These are phyloP conservation scores for Penicillium hordei DNA, from an alignment of 2,329 filamentous ascomycete genomes.

Conservation along the genomic window DNA sequence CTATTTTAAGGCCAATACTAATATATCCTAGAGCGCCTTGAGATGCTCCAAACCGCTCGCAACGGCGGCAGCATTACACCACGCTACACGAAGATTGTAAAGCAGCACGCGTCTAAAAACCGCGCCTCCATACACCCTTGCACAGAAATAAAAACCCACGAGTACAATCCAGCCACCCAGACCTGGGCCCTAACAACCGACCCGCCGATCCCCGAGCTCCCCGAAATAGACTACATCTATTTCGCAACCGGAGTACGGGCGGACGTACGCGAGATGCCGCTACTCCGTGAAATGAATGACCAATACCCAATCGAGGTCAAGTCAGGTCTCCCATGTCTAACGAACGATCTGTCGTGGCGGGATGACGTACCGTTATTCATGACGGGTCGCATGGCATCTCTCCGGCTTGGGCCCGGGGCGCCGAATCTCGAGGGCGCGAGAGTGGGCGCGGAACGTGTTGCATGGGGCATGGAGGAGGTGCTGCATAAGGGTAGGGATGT, in stretches of 20 bases:
- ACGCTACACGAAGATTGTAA: slow-evolving; percentile 65
- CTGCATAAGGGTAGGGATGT: slow-evolving; percentile 37
- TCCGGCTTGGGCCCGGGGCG: slow-evolving; percentile 70
- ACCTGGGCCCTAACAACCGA: slow-evolving; percentile 56
- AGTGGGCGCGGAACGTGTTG: slow-evolving; percentile 69
- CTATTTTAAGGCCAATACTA: background rate
- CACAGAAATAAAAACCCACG: slow-evolving; percentile 56
- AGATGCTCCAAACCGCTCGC: slow-evolving; percentile 65
- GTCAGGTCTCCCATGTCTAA: slow-evolving; percentile 70
- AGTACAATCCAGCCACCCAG: slow-evolving; percentile 50
- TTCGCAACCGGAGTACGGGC: slow-evolving; percentile 72
- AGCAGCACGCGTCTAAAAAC: slow-evolving; percentile 56
- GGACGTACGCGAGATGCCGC: slow-evolving; percentile 61
- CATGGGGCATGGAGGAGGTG: slow-evolving; percentile 66
- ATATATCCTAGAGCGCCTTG: slow-evolving; percentile 55
- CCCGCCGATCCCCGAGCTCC: slow-evolving; percentile 53
- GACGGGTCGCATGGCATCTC: slow-evolving; percentile 64
- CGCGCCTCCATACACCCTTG: slow-evolving; percentile 58
- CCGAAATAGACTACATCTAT: slow-evolving; percentile 65
- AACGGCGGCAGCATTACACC: slow-evolving; percentile 77
- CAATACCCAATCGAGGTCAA: slow-evolving; percentile 62
- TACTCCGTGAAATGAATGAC: slow-evolving; percentile 59
- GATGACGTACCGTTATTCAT: slow-evolving; percentile 71
- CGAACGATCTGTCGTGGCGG: slow-evolving; percentile 73
- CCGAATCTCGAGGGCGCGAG: slow-evolving; percentile 73